Base-by-base conservation (phyloP, 78 protist genomes). In the Cavenderia fasciculata region DNA sequence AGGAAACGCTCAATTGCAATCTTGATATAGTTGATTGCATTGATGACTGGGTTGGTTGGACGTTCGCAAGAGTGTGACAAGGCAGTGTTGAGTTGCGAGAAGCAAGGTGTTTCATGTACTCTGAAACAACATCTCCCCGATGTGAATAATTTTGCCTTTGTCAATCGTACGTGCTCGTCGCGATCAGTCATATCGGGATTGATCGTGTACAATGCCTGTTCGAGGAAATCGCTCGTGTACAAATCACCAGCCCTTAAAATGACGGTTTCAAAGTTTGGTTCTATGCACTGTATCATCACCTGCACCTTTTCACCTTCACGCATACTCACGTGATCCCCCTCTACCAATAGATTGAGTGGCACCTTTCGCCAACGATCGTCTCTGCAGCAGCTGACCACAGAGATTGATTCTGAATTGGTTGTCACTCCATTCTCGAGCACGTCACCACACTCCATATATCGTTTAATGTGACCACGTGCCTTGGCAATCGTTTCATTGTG, bases 311-410 rank as follows among this genome's bases (percentile, higher is more conserved):
- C 93, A 47, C 79, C 78, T 56, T 74, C 86, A 36, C 76, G 34
- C 6, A 87, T 38, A 12, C 76, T 54, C 2, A 77, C 62, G 8
- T 70, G 75, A 33, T 87, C 93, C 18, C 93, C 93, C n/a, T 87
- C 78, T 0, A 87, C 86, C 52, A 87, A 29, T 7, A 87, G 56
- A 44, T 63, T 74, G 6, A 74, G 40, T 41, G 93, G 93, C 14
- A 77, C 41, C 47, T 87, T 87, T 52, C 73, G 40, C 93, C 93
- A 87, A 4, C 38, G 29, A 16, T 61, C 68, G 63, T 87, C 93
- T 47, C 93, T 74, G 27, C 85, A 74, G 14, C 73, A 85, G 2
- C 86, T 74, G 54, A 87, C 8, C 1, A 65, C 38, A 2, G 85
- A 57, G 4, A 87, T 77, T 21, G 79, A 34, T 18, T 87, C 90